Evolutionary conservation across 768 basidiomycete genomes (phyloP), one percentile per base, ranked within the genome.

Genomic region (Auricularia sp.): DNA sequence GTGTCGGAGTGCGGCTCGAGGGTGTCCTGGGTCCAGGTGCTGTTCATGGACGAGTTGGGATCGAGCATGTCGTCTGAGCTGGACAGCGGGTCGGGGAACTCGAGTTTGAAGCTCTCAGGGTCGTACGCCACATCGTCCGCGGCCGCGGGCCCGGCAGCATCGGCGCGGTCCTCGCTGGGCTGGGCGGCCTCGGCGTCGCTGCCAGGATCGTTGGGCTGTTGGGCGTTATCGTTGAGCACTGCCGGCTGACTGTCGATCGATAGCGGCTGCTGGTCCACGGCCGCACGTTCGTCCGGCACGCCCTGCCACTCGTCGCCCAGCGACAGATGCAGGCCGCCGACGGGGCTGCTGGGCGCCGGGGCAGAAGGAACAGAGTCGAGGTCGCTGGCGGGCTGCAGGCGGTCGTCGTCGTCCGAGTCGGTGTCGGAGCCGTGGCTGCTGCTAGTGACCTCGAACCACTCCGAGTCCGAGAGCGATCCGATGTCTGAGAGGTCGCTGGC

Each of bases 361-460:
- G 29, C 29, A 29, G 29, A 29, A 29, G 29, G 29, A 29, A 29
- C 29, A 29, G 29, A 29, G 70, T 85, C 85, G 73, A 76, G 39
- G 8, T 42, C 39, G 12, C 7, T 42, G 39, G 39, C 39, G 39
- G 0, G 39, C 39, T 7, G 8, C 8, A 14, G 39, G 39, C 87
- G 86, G 71, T 81, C 84, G 72, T 80, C 84, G 67, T 79, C 77
- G 67, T 84, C 84, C 68, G 77, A 82, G 72, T 85, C 74, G 64
- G 87, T 88, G 71, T 87, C 87, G 73, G 83, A 84, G 71, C 87
- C 87, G 42, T 87, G 88, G 68, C 83, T 83, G 72, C 81, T 84
- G 70, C 84, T 86, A 36, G 87, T 77, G 68, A 91, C 81, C 70
- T 91, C 89, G 70, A 89, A 86, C 90, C 90, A 91, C 74, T 91